These are phyloP conservation scores for Globisporangium okanoganense DNA, from an alignment of 352 stramenopile species.

Conservation along the genomic window DNA sequence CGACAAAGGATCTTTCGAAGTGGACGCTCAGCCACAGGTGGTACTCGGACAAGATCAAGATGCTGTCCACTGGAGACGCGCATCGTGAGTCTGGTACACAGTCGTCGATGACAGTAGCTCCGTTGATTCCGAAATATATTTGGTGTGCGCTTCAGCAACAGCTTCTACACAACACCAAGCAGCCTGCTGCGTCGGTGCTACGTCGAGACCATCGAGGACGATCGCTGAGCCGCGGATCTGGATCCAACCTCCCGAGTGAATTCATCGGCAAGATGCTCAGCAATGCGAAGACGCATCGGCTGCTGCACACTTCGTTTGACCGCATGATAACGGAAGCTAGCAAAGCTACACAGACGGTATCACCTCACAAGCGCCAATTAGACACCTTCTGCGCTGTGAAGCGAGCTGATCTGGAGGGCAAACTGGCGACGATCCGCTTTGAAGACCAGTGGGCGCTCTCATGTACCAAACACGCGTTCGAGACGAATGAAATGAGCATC, in stretches of 20 bases:
- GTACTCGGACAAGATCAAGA: conserved; percentile 6
- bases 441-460: not conserved
- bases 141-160: not conserved
- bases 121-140: not conserved
- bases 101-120: not conserved
- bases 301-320: conserved; percentile 16
- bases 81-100: not conserved
- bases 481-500: conserved; percentile 10
- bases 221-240: not conserved
- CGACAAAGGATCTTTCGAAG: not conserved
- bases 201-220: no score
- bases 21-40: not conserved
- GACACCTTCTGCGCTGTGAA: conserved; percentile 31
- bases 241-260: not conserved
- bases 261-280: conserved; percentile 15
- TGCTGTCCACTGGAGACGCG: not conserved
- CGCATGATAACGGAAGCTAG: not conserved
- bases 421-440: conserved; percentile 23
- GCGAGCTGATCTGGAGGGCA: conserved; percentile 18
- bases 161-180: not conserved
- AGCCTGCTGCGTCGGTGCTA: not conserved
- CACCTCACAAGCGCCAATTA: not conserved
- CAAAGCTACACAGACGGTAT: not conserved
- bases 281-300: conserved; percentile 16
- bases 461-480: not conserved